Evolutionary conservation across 331 rosid species (phyloP).

Genomic region (Cucumis variabilis): DNA sequence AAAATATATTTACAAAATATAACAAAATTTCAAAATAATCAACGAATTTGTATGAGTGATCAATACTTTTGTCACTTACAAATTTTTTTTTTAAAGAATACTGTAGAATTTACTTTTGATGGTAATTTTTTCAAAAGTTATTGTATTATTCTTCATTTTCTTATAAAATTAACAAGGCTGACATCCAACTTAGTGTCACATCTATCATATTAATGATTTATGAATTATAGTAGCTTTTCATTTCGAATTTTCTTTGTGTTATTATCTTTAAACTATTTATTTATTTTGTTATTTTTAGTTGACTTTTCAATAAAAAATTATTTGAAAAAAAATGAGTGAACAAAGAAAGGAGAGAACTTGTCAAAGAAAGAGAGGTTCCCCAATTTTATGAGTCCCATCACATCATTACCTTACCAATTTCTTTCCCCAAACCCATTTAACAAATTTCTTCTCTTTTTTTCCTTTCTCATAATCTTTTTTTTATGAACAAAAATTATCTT

Average conservation of each 20-base stretch:
- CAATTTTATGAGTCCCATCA: neutral
- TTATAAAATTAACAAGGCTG: neutral
- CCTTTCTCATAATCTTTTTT: too few species aligned
- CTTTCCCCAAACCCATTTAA: neutral
- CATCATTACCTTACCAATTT: neutral
- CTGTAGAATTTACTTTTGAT: too few species aligned
- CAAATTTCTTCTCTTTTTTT: neutral
- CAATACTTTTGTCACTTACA: too few species aligned
- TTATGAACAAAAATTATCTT: neutral
- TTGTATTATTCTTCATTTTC: too few species aligned
- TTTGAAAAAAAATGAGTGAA: neutral
- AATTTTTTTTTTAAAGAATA: too few species aligned
- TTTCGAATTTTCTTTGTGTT: neutral
- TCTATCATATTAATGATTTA: neutral
- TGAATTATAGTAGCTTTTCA: neutral
- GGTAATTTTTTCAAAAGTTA: too few species aligned
- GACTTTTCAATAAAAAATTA: neutral
- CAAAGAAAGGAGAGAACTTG: neutral
- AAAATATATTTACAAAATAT: too few species aligned
- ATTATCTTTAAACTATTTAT: neutral
- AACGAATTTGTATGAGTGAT: too few species aligned
- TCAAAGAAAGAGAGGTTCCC: neutral
- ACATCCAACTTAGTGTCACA: neutral
- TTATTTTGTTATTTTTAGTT: neutral
- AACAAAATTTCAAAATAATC: too few species aligned